phyloP scores from a whole-genome alignment of 75 land plant genomes.

The Selaginella tamariscina region DNA sequence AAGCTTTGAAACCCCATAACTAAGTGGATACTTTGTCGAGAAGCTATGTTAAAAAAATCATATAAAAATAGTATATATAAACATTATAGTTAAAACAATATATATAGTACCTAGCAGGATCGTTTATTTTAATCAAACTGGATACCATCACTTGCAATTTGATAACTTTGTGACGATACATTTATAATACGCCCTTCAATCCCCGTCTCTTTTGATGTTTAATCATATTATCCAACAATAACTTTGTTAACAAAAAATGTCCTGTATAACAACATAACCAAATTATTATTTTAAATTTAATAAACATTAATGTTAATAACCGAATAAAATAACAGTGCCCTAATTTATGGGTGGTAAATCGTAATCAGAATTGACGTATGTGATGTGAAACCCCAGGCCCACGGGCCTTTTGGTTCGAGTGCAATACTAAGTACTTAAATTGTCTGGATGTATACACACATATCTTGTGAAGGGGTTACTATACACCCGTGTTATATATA shows the following conservation, averaged over 20 bases:
- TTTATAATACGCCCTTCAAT: slow-evolving; percentile 56
- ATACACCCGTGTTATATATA: too few relatives aligned
- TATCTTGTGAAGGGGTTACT: background rate
- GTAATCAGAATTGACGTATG: too few relatives aligned
- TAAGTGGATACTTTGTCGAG: background rate
- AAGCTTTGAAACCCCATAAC: slow-evolving; percentile 70
- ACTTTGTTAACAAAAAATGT: slow-evolving; percentile 64
- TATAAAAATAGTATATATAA: background rate
- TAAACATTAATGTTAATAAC: too few relatives aligned
- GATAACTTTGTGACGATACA: slow-evolving; percentile 47
- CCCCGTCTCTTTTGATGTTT: slow-evolving; percentile 36
- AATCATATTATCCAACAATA: slow-evolving; percentile 49
- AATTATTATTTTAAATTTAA: background rate
- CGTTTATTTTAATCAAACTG: slow-evolving; percentile 47
- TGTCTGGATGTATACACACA: background rate
- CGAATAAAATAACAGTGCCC: too few relatives aligned
- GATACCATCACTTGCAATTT: slow-evolving; percentile 31
- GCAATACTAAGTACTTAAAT: background rate
- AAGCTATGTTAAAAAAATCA: background rate
- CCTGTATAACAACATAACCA: slow-evolving; percentile 28
- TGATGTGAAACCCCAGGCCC: slow-evolving; percentile 1
- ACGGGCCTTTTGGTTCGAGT: background rate
- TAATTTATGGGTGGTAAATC: too few relatives aligned
- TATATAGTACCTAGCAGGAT: slow-evolving; percentile 15
- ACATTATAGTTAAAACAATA: too few relatives aligned